These are phyloP conservation scores for Podospora appendiculata DNA, from an alignment of 495 filamentous ascomycete species.

Conservation along the genomic window DNA sequence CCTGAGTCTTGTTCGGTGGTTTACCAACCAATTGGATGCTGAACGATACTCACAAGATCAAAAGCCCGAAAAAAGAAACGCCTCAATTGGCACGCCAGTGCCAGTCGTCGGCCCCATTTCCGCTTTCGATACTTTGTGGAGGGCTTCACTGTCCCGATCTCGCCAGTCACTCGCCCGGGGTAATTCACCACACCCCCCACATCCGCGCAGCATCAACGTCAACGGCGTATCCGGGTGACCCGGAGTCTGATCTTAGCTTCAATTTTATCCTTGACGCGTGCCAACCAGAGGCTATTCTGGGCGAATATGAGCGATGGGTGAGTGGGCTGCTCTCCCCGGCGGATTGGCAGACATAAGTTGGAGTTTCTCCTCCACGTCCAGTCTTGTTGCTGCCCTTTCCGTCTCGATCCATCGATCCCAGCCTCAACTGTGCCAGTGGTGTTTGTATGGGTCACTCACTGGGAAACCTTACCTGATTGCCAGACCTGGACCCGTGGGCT, in stretches of 20 bases:
- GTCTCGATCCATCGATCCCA: too few relatives aligned
- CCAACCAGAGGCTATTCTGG: background rate
- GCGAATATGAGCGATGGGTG: slow-evolving; percentile 2
- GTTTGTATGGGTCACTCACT: too few relatives aligned
- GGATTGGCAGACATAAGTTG: too few relatives aligned
- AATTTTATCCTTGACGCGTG: too few relatives aligned
- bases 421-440: too few relatives aligned
- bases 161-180: background rate
- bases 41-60: background rate
- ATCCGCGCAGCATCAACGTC: background rate
- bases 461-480: too few relatives aligned
- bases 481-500: too few relatives aligned
- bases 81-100: background rate
- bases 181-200: background rate
- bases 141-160: background rate
- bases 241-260: background rate
- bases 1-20: too few relatives aligned
- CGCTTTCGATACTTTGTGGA: background rate
- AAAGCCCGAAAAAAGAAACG: background rate
- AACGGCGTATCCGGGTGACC: background rate
- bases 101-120: background rate
- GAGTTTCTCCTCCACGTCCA: too few relatives aligned
- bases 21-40: background rate
- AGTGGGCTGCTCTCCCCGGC: background rate
- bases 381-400: too few relatives aligned